These are phyloP conservation scores for Trifolium repens DNA, from an alignment of 306 rosid genomes.

Conservation along the genomic window DNA sequence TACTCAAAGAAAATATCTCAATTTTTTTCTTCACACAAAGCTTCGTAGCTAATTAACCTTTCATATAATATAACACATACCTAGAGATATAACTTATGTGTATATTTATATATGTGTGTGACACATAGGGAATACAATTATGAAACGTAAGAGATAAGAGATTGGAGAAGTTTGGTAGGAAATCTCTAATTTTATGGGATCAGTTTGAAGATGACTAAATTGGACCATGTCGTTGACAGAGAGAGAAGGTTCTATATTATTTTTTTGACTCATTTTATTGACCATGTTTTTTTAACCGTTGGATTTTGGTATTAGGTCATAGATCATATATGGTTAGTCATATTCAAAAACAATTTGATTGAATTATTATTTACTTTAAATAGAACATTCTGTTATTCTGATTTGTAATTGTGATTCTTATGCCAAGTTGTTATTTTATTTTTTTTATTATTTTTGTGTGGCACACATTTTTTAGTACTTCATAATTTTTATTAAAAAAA, in stretches of 20 bases:
- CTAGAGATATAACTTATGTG: not conserved
- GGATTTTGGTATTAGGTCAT: conserved; percentile 28
- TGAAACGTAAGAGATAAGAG: conserved; percentile 56
- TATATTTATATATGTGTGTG: conserved; percentile 7
- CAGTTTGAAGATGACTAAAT: conserved; percentile 49
- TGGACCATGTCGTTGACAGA: conserved; percentile 56
- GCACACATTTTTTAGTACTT: not conserved
- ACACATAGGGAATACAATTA: conserved; percentile 31
- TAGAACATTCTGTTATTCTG: not conserved
- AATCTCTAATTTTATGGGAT: conserved; percentile 49
- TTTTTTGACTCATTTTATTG: not conserved
- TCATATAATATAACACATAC: not conserved
- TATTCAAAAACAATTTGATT: not conserved
- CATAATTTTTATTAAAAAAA: not conserved
- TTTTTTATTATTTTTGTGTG: not conserved
- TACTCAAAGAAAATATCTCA: conserved; percentile 25
- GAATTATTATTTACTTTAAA: not conserved
- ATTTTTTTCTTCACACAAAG: conserved; percentile 22
- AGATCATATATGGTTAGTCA: not conserved
- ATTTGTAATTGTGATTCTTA: not conserved
- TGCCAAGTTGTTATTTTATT: not conserved
- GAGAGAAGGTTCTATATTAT: not conserved
- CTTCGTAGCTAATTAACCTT: conserved; percentile 18
- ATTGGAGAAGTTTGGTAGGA: conserved; percentile 60
- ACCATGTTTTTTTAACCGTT: conserved; percentile 25